These are phyloP conservation scores for Trichoderma semiorbis DNA, from an alignment of 2,329 filamentous ascomycete genomes.

Conservation along the genomic window DNA sequence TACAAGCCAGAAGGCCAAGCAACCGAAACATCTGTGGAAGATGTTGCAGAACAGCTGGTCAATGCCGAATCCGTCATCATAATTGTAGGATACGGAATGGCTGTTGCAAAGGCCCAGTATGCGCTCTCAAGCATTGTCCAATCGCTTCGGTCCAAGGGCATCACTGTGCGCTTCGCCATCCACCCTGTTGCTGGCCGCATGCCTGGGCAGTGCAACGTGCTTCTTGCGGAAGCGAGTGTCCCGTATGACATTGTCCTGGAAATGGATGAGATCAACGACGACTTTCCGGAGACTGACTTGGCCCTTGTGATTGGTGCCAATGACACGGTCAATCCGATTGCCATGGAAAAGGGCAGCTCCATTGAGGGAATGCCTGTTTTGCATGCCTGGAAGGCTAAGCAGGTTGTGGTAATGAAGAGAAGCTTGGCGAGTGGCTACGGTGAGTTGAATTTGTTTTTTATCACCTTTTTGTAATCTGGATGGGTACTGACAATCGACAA, in stretches of 20 bases:
- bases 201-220: constrained; percentile 90
- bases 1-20: constrained; percentile 78
- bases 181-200: constrained; percentile 88
- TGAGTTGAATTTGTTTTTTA: constrained; percentile 37
- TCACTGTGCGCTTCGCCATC: constrained; percentile 84
- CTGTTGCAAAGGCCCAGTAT: constrained; percentile 89
- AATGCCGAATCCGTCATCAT: constrained; percentile 85
- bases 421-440: constrained; percentile 85
- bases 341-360: constrained; percentile 74
- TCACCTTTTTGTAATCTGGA: neutral
- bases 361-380: constrained; percentile 93
- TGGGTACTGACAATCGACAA: constrained; percentile 20
- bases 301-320: constrained; percentile 89
- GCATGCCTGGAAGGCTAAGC: constrained; percentile 91
- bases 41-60: constrained; percentile 70
- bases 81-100: constrained; percentile 90
- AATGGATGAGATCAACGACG: constrained; percentile 96
- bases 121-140: constrained; percentile 79
- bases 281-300: constrained; percentile 80
- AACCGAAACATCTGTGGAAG: constrained; percentile 74
- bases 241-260: constrained; percentile 90
- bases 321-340: constrained; percentile 89
- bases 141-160: constrained; percentile 67
- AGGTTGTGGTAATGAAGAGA: constrained; percentile 90
- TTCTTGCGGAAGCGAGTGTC: constrained; percentile 82